phyloP scores from a whole-genome alignment of 2,329 filamentous ascomycete species.

The Xylaria sp. region DNA sequence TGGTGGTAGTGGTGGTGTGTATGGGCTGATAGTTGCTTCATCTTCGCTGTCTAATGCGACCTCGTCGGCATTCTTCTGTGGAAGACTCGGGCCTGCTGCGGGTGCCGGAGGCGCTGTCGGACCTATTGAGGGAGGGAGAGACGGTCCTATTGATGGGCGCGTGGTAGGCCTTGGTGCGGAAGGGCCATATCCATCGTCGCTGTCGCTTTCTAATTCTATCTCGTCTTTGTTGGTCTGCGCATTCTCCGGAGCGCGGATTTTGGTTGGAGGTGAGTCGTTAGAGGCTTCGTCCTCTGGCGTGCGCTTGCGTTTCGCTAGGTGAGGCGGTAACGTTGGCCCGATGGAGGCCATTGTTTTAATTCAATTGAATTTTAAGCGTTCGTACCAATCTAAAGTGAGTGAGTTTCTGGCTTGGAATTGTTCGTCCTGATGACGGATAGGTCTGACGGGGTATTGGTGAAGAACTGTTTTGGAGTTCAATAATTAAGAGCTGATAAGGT shows the following conservation, averaged over 20 bases:
- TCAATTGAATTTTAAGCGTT: neutral
- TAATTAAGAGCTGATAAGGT: neutral
- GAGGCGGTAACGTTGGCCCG: conserved; percentile 75
- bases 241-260: conserved; percentile 54
- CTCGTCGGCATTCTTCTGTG: conserved; percentile 54
- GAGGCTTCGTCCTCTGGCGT: conserved; percentile 55
- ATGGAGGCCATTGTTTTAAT: conserved; percentile 69
- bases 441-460: neutral
- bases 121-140: conserved; percentile 32
- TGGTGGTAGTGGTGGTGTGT: conserved; percentile 34
- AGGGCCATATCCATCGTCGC: conserved; percentile 46
- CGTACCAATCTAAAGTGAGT: neutral
- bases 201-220: conserved; percentile 45
- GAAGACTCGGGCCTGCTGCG: conserved; percentile 27
- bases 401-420: neutral
- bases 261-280: conserved; percentile 56
- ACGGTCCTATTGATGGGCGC: conserved; percentile 24
- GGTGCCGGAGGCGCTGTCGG: conserved; percentile 23
- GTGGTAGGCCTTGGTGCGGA: conserved; percentile 27
- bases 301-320: conserved; percentile 72
- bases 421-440: neutral
- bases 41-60: conserved; percentile 58
- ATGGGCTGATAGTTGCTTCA: conserved; percentile 45
- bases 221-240: conserved; percentile 59
- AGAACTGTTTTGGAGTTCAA: neutral